These are phyloP conservation scores for Periglandula ipomoeae DNA, from an alignment of 2,329 filamentous ascomycete genomes.

Conservation along the genomic window DNA sequence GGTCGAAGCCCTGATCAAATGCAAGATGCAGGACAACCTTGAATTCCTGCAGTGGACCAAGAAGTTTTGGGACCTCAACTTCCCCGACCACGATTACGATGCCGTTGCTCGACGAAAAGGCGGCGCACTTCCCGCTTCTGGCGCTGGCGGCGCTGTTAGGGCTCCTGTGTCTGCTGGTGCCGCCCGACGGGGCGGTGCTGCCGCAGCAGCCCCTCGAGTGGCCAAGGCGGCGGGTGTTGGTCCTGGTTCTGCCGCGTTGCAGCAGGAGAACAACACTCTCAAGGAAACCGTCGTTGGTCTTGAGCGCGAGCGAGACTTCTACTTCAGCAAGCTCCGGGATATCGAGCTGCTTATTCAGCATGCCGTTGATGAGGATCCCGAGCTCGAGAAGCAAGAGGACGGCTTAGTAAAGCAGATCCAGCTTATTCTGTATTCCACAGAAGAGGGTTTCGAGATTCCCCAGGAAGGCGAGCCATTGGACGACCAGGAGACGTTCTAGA, in stretches of 20 bases:
- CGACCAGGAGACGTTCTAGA: slow-evolving; percentile 72
- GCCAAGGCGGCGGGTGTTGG: slow-evolving; percentile 40
- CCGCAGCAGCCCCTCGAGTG: slow-evolving; percentile 38
- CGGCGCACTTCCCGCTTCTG: slow-evolving; percentile 47
- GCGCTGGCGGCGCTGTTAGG: slow-evolving; percentile 28
- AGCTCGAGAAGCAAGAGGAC: slow-evolving; percentile 89
- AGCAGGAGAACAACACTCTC: slow-evolving; percentile 76
- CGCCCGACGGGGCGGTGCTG: slow-evolving; percentile 48
- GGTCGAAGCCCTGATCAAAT: slow-evolving; percentile 84
- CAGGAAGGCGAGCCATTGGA: slow-evolving; percentile 62
- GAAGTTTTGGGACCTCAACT: slow-evolving; percentile 96
- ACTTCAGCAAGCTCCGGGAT: slow-evolving; percentile 96
- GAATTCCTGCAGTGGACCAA: slow-evolving; percentile 98
- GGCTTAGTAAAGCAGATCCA: slow-evolving; percentile 93
- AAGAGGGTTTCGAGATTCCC: slow-evolving; percentile 86
- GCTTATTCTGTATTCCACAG: slow-evolving; percentile 92
- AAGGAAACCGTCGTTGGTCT: slow-evolving; percentile 94
- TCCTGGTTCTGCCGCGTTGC: slow-evolving; percentile 60
- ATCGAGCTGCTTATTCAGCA: slow-evolving; percentile 93
- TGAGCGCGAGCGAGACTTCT: slow-evolving; percentile 95
- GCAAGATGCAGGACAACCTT: slow-evolving; percentile 99
- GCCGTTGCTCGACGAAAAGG: slow-evolving; percentile 78
- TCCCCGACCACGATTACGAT: slow-evolving; percentile 94
- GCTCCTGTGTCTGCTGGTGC: slow-evolving; percentile 41
- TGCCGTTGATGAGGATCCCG: slow-evolving; percentile 83